Evolutionary conservation across 495 filamentous ascomycete species (phyloP).

Genomic region (Geoglossum glabrum): DNA sequence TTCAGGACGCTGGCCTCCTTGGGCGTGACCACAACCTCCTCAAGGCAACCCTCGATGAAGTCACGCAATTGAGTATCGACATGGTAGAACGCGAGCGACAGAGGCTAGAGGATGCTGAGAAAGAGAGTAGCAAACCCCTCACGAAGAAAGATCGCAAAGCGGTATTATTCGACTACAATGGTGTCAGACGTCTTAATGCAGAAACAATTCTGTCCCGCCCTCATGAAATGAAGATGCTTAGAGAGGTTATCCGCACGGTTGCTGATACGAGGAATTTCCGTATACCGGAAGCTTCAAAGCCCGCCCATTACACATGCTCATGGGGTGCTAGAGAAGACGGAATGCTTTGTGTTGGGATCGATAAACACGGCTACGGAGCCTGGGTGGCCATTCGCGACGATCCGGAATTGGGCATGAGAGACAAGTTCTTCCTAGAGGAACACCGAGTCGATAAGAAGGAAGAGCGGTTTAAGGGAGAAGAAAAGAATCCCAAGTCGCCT

Average conservation of each 20-base stretch:
- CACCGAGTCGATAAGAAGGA: conserved; percentile 96
- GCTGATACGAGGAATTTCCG: conserved; percentile 58
- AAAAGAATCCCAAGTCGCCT: conserved; percentile 68
- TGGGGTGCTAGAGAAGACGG: conserved; percentile 91
- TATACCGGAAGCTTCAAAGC: conserved; percentile 75
- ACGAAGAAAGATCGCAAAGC: conserved; percentile 97
- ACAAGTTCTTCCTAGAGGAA: conserved; percentile 94
- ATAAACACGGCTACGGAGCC: conserved; percentile 79
- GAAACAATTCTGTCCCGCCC: conserved; percentile 83
- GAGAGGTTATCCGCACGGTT: conserved; percentile 41
- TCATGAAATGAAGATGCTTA: conserved; percentile 65
- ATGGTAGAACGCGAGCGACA: conserved; percentile 48
- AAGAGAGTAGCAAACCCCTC: conserved; percentile 44
- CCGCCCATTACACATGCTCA: conserved; percentile 62
- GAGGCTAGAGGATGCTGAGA: conserved; percentile 38
- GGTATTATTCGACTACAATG: conserved; percentile 78
- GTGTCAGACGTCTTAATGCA: conserved; percentile 83
- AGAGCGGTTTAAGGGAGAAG: conserved; percentile 58
- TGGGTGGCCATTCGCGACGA: conserved; percentile 91
- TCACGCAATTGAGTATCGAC: conserved; percentile 46
- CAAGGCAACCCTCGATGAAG: conserved; percentile 45
- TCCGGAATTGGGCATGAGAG: conserved; percentile 59
- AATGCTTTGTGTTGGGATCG: conserved; percentile 89
- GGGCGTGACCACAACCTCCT: conserved; percentile 64
- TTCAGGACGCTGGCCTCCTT: conserved; percentile 63